Evolutionary conservation across 2,329 filamentous ascomycete species (phyloP).

Genomic region (Phyllosticta citriasiana): DNA sequence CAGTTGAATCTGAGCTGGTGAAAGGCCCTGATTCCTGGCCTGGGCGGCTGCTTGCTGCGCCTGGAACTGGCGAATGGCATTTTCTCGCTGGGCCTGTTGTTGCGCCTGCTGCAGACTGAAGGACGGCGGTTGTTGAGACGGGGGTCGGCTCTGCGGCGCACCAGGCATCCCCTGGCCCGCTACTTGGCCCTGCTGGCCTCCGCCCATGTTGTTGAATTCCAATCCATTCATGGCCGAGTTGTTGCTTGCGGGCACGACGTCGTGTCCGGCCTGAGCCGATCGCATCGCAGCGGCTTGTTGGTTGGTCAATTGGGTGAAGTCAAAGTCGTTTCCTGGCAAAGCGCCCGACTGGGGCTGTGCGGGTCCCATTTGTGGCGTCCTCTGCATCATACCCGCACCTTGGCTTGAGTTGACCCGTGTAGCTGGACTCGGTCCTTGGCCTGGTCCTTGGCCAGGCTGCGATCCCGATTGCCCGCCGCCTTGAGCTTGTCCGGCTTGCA

Average conservation of each 20-base stretch:
- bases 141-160: slow-evolving; percentile 2
- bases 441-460: slow-evolving; percentile 22
- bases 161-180: slow-evolving; percentile 2
- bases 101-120: slow-evolving; percentile 23
- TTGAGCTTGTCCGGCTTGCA: slow-evolving; percentile 9
- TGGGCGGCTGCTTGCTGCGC: slow-evolving; percentile 30
- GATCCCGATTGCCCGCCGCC: slow-evolving; percentile 14
- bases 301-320: slow-evolving; percentile 44
- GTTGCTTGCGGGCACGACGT: slow-evolving; percentile 55
- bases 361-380: slow-evolving; percentile 25
- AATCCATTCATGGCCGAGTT: slow-evolving; percentile 33
- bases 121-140: slow-evolving; percentile 2
- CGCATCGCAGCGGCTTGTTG: slow-evolving; percentile 54
- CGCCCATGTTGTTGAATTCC: slow-evolving; percentile 19
- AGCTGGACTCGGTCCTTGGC: slow-evolving; percentile 3
- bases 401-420: slow-evolving; percentile 15
- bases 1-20: slow-evolving; percentile 17
- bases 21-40: slow-evolving; percentile 23
- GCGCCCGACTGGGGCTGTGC: slow-evolving; percentile 20
- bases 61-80: slow-evolving; percentile 27
- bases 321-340: slow-evolving; percentile 29
- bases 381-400: slow-evolving; percentile 15
- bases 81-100: slow-evolving; percentile 32
- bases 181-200: slow-evolving; percentile 1
- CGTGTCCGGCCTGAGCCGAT: slow-evolving; percentile 49